These are phyloP conservation scores for Astraeus odoratus DNA, from an alignment of 768 basidiomycete genomes.

Conservation along the genomic window DNA sequence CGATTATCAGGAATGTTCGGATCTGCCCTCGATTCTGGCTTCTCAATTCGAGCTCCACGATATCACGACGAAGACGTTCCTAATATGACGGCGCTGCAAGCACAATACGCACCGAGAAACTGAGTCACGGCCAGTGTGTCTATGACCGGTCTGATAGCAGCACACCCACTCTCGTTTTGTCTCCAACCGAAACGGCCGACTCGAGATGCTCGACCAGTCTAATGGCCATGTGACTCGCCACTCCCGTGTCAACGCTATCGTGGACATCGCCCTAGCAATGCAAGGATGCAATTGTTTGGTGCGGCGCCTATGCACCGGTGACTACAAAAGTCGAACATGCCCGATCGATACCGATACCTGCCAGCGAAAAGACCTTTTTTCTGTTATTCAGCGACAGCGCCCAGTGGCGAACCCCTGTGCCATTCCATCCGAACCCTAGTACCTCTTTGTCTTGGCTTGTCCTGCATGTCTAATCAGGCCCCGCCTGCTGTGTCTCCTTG, in stretches of 20 bases:
- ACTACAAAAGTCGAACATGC: not conserved
- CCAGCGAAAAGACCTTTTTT: not conserved
- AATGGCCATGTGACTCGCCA: slow-evolving; percentile 2
- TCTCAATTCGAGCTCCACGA: not conserved
- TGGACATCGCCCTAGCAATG: not conserved
- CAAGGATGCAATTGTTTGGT: not conserved
- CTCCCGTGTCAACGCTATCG: not conserved
- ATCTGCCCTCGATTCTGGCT: not conserved
- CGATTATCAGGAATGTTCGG: not conserved
- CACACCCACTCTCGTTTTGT: not conserved
- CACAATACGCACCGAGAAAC: not conserved
- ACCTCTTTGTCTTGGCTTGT: slow-evolving; percentile 1
- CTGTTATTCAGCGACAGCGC: not conserved
- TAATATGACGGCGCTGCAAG: not conserved
- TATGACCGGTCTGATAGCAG: not conserved
- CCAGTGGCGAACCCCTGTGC: not conserved
- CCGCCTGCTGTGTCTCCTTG: slow-evolving; percentile 19
- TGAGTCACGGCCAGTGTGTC: too few relatives aligned
- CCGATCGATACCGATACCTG: not conserved
- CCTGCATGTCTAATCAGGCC: slow-evolving; percentile 1
- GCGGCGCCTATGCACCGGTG: not conserved
- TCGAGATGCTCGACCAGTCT: not conserved
- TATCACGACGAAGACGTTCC: not conserved
- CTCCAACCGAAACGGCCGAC: not conserved
- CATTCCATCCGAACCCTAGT: not conserved